Percentiles rank a stretch among this genome's conserved stretches.
Evolutionary conservation across 768 basidiomycete species (phyloP).

Genomic region (Phaeolepiota aurea): DNA sequence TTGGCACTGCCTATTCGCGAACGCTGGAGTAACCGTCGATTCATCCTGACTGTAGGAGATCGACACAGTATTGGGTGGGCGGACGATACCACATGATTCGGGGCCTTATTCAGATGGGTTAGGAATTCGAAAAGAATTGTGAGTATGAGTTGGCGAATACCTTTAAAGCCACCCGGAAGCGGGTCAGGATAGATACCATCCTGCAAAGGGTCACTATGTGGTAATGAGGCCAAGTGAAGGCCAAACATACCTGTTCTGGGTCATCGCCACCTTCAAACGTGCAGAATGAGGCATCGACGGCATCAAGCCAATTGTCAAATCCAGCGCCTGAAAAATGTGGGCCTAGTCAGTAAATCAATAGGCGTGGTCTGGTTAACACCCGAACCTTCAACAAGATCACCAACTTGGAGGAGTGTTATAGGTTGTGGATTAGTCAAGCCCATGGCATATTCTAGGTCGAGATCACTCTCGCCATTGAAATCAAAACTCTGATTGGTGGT

Average conservation of each 20-base stretch:
- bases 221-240: not conserved
- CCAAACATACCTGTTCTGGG: slow-evolving; percentile 19
- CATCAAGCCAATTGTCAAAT: slow-evolving; percentile 41
- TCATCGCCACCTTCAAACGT: slow-evolving; percentile 39
- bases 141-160: slow-evolving; percentile 11
- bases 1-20: slow-evolving; percentile 34
- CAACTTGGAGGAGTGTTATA: slow-evolving; percentile 35
- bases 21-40: slow-evolving; percentile 26
- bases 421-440: slow-evolving; percentile 28
- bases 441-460: slow-evolving; percentile 54
- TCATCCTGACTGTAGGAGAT: slow-evolving; percentile 38
- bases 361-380: not conserved
- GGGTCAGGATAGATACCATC: slow-evolving; percentile 22
- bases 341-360: not conserved
- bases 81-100: slow-evolving; percentile 30
- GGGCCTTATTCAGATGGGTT: no score
- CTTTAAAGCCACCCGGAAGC: slow-evolving; percentile 22
- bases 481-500: slow-evolving; percentile 29
- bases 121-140: slow-evolving; percentile 1
- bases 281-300: slow-evolving; percentile 36
- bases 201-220: slow-evolving; percentile 6
- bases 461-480: slow-evolving; percentile 46
- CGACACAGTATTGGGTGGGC: slow-evolving; percentile 33
- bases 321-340: slow-evolving; percentile 24
- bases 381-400: slow-evolving; percentile 31